Base-by-base conservation (phyloP, 169 alveolate species). In the Plasmodium knowlesi region DNA sequence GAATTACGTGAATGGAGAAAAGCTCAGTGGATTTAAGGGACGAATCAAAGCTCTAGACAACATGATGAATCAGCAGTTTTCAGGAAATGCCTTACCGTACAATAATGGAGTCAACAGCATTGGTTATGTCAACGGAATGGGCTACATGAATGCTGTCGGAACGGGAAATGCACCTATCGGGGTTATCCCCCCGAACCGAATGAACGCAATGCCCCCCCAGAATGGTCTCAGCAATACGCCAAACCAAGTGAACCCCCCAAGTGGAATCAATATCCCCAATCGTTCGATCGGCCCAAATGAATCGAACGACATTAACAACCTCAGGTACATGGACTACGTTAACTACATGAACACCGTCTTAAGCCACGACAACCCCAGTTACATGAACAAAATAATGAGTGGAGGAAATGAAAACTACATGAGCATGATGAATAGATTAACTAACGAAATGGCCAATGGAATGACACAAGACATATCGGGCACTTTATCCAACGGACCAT, bases 1-100 rank as follows among this genome's bases (percentile, higher is more conserved):
- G 54, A 57, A 71, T 9, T 79, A 30, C 39, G 34, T 41, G 10
- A 80, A 16, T 10, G 94, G 94, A 9, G 91, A 89, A 89, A 89
- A 57, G 5, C 67, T 41, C 9, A 80, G 89, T 53, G 94, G 83
- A 4, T 81, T 80, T 25, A 78, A 80, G 22, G 94, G 94, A 5
- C 70, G 94, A 79, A 89, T 89, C 19, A 89, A 89, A 22, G 90
- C 94, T 0, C 54, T 89, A 61, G 90, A 89, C 50, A 78, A 89
- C 34, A 80, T 89, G 90, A 81, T 89, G 79, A 61, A 72, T 12
- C 90, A 54, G 19, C 91, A 89, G 8, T 50, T 79, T 79, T 61
- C 82, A 16, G 70, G 30, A n/a, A 82, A 41, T 54, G 30, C 37
- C 39, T 30, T 50, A 6, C 79, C 37, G 19, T 28, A 34, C 37